Evolutionary conservation across 108 stramenopile genomes (phyloP), one percentile per base, ranked within the genome.

Genomic region (Cyclotella kingstonii): DNA sequence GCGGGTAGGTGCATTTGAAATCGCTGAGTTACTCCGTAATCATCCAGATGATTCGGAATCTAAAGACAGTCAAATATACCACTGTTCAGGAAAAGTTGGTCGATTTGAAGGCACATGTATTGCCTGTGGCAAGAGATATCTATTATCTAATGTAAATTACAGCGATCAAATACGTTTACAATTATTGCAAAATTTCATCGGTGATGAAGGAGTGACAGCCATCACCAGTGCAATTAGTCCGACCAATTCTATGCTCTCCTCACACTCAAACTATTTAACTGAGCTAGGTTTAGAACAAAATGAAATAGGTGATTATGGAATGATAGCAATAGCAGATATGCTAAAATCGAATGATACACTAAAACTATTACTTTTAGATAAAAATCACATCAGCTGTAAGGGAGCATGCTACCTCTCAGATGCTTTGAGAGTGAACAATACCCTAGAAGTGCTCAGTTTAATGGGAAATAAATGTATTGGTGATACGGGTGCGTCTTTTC

Each of bases 241-340:
- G 3, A 33, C 31, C 36, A 25, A 36, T 47, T 12, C 35, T 35
- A 34, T 22, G 29, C 11, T 19, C 25, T 45, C 15, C 19, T 28
- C 41, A 18, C 14, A 28, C 0, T 39, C 45, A 23, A 40, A 52
- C 25, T 55, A 27, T 15, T 55, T 66, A 36, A 45, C 39, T 14
- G 44, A 66, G 30, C 33, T 66, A 5, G 65, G 65, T n/a, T 25
- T 66, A 8, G 65, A 66, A 27, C 31, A 30, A 25, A 66, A 66
- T 53, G 15, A 25, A 36, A 47, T 66, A 12, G 52, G 44, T 4
- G 41, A 66, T 47, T 29, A 36, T 36, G 65, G 65, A 11, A 23
- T 66, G 44, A 14, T 29, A 3, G 4, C 44, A 12, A 38, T 66
- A 46, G 46, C 52, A 15, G 15, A 34, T 23, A 66, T 66, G 65